Conservation (phyloP, 257 asterid species). For the Buddleja alternifolia region DNA sequence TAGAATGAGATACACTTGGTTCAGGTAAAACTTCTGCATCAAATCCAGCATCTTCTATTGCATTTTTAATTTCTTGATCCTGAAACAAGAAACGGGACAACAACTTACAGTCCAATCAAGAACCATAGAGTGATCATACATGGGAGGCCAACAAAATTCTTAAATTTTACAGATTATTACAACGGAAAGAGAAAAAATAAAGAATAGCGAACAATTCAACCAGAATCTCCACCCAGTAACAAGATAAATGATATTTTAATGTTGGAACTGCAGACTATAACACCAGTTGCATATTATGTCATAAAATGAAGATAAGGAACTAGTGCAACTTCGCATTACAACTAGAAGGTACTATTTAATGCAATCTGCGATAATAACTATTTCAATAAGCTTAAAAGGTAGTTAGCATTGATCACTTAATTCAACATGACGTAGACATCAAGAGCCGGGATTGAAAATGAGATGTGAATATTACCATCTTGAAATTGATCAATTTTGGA, state of each 20-base stretch:
- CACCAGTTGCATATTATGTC: constrained; percentile 15
- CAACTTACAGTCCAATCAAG: constrained; percentile 23
- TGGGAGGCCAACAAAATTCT: neutral
- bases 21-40: constrained; percentile 92
- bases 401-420: neutral
- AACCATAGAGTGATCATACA: constrained; percentile 25
- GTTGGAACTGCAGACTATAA: neutral
- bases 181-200: neutral
- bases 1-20: constrained; percentile 49
- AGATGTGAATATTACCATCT: neutral
- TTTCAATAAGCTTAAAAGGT: constrained; percentile 3
- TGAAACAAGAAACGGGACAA: constrained; percentile 41
- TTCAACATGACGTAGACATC: constrained; percentile 10
- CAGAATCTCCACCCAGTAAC: constrained; percentile 3
- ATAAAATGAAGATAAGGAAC: constrained; percentile 3
- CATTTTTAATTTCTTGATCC: constrained; percentile 82
- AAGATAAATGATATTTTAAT: neutral
- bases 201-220: neutral
- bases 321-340: neutral
- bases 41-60: constrained; percentile 99
- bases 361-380: neutral
- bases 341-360: neutral
- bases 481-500: neutral
- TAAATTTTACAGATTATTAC: constrained; percentile 1
- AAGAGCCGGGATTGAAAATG: constrained; percentile 12